Evolutionary conservation across 176 grass and related monocot species (phyloP).

Genomic region (Poa pratensis): DNA sequence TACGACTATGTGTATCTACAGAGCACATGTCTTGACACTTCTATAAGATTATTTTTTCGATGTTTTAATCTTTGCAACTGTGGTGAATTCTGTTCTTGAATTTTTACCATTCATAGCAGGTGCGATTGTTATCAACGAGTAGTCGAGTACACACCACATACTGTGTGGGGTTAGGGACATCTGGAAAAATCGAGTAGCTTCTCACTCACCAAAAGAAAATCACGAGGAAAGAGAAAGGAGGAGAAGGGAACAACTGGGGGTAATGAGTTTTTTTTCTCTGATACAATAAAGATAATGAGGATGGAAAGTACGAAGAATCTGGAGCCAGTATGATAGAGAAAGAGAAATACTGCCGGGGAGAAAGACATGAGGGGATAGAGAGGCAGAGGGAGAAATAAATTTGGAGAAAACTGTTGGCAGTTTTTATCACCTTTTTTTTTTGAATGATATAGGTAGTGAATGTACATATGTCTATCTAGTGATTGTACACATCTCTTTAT

Average conservation of each 20-base stretch:
- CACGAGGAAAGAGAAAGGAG: neutral
- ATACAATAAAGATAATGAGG: conserved; percentile 14
- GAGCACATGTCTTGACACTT: neutral
- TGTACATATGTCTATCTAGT: neutral
- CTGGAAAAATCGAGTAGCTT: conserved; percentile 5
- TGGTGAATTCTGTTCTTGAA: neutral
- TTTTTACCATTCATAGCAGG: conserved; percentile 13
- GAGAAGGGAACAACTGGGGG: conserved; percentile 11
- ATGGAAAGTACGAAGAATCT: conserved; percentile 18
- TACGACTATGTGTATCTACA: conserved; percentile 24
- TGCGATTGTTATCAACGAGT: neutral
- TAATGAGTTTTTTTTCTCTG: neutral
- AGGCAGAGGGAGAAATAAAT: neutral
- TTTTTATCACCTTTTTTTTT: neutral
- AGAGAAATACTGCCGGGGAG: conserved; percentile 9
- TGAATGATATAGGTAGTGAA: neutral
- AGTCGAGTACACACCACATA: neutral
- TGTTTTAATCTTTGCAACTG: conserved; percentile 9
- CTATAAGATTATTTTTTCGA: neutral
- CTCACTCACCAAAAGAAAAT: neutral
- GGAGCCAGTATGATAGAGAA: conserved; percentile 22
- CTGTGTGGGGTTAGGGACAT: neutral
- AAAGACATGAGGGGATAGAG: conserved; percentile 10
- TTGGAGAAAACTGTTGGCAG: neutral
- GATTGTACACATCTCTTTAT: conserved; percentile 20